Percentiles rank a stretch among this genome's conserved stretches.
phyloP scores from a whole-genome alignment of 495 filamentous ascomycete species.

The Penicillium bovifimosum region DNA sequence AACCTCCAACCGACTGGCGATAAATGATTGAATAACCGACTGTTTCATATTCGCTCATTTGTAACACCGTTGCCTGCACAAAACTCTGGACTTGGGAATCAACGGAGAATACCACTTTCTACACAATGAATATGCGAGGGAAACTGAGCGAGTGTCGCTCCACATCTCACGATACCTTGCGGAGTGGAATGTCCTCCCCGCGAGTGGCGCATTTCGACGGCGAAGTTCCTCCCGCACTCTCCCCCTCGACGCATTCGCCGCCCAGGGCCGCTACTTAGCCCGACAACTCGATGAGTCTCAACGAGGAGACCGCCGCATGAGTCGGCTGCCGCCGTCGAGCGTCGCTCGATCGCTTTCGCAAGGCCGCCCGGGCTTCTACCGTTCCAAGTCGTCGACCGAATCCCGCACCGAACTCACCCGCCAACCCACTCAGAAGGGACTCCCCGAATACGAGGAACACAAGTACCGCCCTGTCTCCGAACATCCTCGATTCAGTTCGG shows the following conservation, averaged over 20 bases:
- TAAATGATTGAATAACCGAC: constrained; percentile 5
- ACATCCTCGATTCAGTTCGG: constrained; percentile 65
- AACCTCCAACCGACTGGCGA: constrained; percentile 14
- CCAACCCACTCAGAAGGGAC: constrained; percentile 38
- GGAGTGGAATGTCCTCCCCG: constrained; percentile 54
- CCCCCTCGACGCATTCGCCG: constrained; percentile 92
- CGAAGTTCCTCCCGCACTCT: constrained; percentile 85
- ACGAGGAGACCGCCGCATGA: constrained; percentile 65
- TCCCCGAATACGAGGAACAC: constrained; percentile 56
- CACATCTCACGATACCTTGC: constrained; percentile 54
- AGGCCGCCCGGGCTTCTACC: constrained; percentile 67
- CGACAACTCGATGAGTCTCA: constrained; percentile 75
- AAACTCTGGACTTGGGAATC: not conserved
- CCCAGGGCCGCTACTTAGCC: constrained; percentile 82
- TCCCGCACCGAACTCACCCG: constrained; percentile 25
- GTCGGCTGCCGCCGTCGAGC: constrained; percentile 75
- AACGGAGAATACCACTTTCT: not conserved
- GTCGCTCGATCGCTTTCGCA: constrained; percentile 70
- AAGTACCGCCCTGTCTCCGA: constrained; percentile 62
- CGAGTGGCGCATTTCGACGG: constrained; percentile 71
- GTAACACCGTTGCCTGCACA: constrained; percentile 5
- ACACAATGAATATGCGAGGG: constrained; percentile 50
- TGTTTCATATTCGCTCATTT: not conserved
- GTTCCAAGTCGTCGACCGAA: constrained; percentile 45
- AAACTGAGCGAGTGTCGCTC: constrained; percentile 59